Percentiles rank a stretch among this genome's conserved stretches.
phyloP scores from a whole-genome alignment of 768 basidiomycete species.

The Hygrophoropsis aurantiaca region DNA sequence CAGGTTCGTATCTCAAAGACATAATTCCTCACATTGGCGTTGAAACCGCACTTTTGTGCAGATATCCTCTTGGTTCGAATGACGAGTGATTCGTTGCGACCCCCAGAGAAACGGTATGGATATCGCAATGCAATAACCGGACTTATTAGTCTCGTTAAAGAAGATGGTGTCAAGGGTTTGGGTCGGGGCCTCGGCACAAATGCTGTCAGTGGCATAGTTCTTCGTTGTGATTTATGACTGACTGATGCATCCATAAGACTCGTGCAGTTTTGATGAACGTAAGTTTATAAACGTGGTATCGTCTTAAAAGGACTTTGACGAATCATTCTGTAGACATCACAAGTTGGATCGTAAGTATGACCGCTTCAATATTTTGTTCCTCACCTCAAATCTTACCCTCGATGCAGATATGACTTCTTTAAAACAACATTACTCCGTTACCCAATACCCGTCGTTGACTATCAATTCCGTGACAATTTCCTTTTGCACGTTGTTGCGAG shows the following conservation, averaged over 20 bases:
- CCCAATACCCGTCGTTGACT: slow-evolving; percentile 54
- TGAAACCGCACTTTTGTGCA: slow-evolving; percentile 15
- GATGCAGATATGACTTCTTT: slow-evolving; percentile 71
- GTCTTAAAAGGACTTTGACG: neutral
- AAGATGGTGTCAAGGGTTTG: slow-evolving; percentile 71
- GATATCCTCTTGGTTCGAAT: slow-evolving; percentile 81
- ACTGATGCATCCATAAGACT: slow-evolving; percentile 31
- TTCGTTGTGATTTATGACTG: slow-evolving; percentile 3
- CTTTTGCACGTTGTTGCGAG: slow-evolving; percentile 69
- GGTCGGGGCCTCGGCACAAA: slow-evolving; percentile 79
- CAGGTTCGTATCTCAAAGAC: slow-evolving; percentile 39
- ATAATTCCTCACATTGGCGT: neutral
- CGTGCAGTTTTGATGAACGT: slow-evolving; percentile 79
- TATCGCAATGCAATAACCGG: slow-evolving; percentile 82
- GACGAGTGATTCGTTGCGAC: slow-evolving; percentile 82
- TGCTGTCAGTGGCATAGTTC: slow-evolving; percentile 43
- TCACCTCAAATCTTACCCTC: slow-evolving; percentile 4
- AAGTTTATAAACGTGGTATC: slow-evolving; percentile 18
- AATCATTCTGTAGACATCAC: slow-evolving; percentile 53
- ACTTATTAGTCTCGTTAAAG: slow-evolving; percentile 58
- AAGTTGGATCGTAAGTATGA: slow-evolving; percentile 76
- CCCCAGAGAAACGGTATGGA: slow-evolving; percentile 69
- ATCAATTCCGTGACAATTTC: slow-evolving; percentile 65
- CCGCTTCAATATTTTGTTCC: slow-evolving; percentile 2
- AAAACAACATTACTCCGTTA: slow-evolving; percentile 55